Percentiles rank a stretch among this genome's conserved stretches.
These are phyloP conservation scores for Capsella bursapastoris DNA, from an alignment of 345 rosid genomes.

Conservation along the genomic window DNA sequence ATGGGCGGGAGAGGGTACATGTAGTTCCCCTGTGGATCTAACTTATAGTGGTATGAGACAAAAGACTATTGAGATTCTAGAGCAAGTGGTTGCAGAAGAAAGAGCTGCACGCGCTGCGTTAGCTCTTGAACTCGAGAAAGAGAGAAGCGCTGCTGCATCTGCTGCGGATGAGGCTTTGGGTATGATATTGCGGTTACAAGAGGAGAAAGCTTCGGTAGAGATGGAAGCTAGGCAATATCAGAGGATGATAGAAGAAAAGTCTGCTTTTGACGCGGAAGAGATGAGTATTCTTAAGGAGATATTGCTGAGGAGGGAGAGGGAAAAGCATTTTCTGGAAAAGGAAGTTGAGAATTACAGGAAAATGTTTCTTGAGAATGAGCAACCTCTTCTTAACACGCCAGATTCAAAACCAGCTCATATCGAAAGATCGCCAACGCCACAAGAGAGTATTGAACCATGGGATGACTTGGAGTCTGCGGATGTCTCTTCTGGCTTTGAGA, in stretches of 20 bases:
- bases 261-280: slow-evolving; percentile 76
- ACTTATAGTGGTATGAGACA: slow-evolving; percentile 39
- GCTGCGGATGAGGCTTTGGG: slow-evolving; percentile 83
- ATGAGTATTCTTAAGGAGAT: slow-evolving; percentile 79
- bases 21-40: slow-evolving; percentile 38
- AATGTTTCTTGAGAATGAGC: slow-evolving; percentile 53
- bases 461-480: slow-evolving; percentile 32
- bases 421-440: slow-evolving; percentile 31
- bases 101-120: slow-evolving; percentile 50
- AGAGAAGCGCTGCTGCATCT: slow-evolving; percentile 73
- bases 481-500: slow-evolving; percentile 40
- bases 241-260: slow-evolving; percentile 78
- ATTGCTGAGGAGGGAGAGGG: slow-evolving; percentile 68
- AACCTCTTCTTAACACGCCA: slow-evolving; percentile 34
- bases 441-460: slow-evolving; percentile 33
- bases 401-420: slow-evolving; percentile 12
- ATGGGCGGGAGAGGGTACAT: slow-evolving; percentile 38
- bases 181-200: slow-evolving; percentile 68
- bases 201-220: slow-evolving; percentile 67
- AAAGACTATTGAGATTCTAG: slow-evolving; percentile 44
- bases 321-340: slow-evolving; percentile 69
- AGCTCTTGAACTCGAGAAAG: slow-evolving; percentile 71
- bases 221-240: slow-evolving; percentile 81
- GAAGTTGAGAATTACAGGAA: slow-evolving; percentile 65
- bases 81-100: slow-evolving; percentile 56